Conservation (phyloP, 352 stramenopile species). For the Thalassiosira livingstoniorum region DNA sequence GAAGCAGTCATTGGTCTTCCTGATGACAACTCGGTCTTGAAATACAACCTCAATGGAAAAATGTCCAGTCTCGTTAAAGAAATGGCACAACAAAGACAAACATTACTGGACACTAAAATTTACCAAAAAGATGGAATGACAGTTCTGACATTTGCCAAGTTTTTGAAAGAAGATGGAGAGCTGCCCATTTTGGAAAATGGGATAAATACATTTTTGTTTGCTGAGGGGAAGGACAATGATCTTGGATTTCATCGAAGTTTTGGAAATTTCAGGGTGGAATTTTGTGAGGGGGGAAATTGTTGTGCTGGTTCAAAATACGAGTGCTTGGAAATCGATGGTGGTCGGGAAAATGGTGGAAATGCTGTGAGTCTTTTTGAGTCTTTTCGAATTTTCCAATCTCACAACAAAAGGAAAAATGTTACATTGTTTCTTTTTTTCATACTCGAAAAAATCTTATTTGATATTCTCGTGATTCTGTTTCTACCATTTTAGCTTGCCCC, state of each 20-base stretch:
- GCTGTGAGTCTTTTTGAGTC: too few species aligned
- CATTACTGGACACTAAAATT: slow-evolving; percentile 13
- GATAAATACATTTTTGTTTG: slow-evolving; percentile 18
- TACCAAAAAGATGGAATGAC: slow-evolving; percentile 13
- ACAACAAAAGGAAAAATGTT: too few species aligned
- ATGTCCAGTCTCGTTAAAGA: background rate
- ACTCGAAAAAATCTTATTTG: too few species aligned
- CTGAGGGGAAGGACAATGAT: background rate
- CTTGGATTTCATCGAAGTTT: background rate
- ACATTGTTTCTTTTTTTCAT: too few species aligned
- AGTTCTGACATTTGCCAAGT: slow-evolving; percentile 36
- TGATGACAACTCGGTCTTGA: slow-evolving; percentile 1
- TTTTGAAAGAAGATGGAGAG: slow-evolving; percentile 17
- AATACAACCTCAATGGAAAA: slow-evolving; percentile 30
- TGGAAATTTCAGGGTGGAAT: too few species aligned
- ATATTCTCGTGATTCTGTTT: too few species aligned
- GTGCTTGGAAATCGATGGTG: too few species aligned
- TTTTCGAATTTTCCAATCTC: too few species aligned
- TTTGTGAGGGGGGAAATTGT: too few species aligned
- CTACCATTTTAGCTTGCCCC: too few species aligned
- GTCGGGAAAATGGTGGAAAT: too few species aligned
- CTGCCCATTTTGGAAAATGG: slow-evolving; percentile 7
- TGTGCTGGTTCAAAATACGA: too few species aligned
- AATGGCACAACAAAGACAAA: slow-evolving; percentile 14
- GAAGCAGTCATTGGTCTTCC: slow-evolving; percentile 30